Evolutionary conservation across 441 rosid species (phyloP).

Genomic region (Pelargonium myrrhifolium): DNA sequence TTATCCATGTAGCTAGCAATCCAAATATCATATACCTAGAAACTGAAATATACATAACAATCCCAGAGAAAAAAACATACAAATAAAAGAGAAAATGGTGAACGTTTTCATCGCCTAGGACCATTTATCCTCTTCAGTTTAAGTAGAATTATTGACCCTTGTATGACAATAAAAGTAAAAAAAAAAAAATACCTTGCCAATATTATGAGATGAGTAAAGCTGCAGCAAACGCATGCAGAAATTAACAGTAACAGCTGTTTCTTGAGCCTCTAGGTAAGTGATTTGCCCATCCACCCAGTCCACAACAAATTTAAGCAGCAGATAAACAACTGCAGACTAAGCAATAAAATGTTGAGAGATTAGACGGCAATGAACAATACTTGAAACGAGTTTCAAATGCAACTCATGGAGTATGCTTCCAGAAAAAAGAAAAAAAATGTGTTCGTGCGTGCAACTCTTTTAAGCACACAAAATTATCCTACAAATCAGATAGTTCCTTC

Average conservation of each 20-base stretch:
- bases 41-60: background rate
- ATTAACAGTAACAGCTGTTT: slow-evolving; percentile 65
- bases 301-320: slow-evolving; percentile 83
- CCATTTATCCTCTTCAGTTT: slow-evolving; percentile 8
- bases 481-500: background rate
- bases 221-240: slow-evolving; percentile 92
- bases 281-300: slow-evolving; percentile 98
- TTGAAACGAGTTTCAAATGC: too few species aligned
- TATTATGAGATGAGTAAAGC: slow-evolving; percentile 89
- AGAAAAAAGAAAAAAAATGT: background rate
- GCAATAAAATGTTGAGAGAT: slow-evolving; percentile 24
- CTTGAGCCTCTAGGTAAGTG: slow-evolving; percentile 77
- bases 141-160: slow-evolving; percentile 12
- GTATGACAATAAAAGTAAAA: background rate
- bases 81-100: background rate
- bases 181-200: slow-evolving; percentile 79
- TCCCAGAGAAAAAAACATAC: background rate
- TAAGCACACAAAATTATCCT: background rate
- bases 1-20: background rate
- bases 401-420: background rate
- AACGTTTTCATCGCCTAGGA: background rate
- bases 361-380: slow-evolving; percentile 12
- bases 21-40: background rate
- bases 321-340: slow-evolving; percentile 89
- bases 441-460: background rate